Conservation (phyloP, 768 basidiomycete species). For the Candolleomyces efflorescens region DNA sequence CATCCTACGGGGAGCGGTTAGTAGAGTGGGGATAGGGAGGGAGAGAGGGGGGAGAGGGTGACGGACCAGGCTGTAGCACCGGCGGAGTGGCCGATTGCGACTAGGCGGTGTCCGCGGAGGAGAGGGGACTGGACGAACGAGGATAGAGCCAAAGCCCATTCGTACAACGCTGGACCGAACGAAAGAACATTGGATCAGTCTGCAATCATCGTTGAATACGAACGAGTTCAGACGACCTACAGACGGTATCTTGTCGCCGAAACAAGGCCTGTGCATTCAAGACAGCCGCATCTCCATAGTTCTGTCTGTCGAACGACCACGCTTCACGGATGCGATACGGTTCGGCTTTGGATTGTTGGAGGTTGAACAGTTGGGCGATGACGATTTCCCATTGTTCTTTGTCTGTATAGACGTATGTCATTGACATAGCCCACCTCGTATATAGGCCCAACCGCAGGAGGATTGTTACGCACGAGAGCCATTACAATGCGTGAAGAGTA, state of each 20-base stretch:
- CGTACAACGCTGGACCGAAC: slow-evolving; percentile 25
- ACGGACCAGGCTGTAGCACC: slow-evolving; percentile 37
- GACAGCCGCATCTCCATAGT: slow-evolving; percentile 44
- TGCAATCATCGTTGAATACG: background rate
- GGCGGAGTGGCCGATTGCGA: slow-evolving; percentile 41
- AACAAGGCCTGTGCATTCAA: slow-evolving; percentile 33
- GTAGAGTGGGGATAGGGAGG: background rate
- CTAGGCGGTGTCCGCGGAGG: slow-evolving; percentile 31
- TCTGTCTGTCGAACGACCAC: slow-evolving; percentile 50
- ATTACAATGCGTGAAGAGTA: slow-evolving; percentile 45
- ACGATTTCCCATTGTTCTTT: slow-evolving; percentile 55
- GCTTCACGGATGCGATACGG: slow-evolving; percentile 34
- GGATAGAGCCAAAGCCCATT: slow-evolving; percentile 34
- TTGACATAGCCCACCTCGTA: background rate
- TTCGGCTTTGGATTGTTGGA: slow-evolving; percentile 17
- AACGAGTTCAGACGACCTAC: slow-evolving; percentile 20
- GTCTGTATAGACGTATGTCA: slow-evolving; percentile 27
- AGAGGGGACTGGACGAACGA: slow-evolving; percentile 28
- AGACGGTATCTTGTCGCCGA: slow-evolving; percentile 27
- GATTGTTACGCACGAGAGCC: slow-evolving; percentile 31
- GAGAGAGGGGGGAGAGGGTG: background rate
- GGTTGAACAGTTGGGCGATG: slow-evolving; percentile 33
- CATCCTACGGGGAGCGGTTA: slow-evolving; percentile 22
- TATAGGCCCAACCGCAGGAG: background rate
- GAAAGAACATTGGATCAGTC: background rate